These are phyloP conservation scores for Aegilops tauschii DNA, from an alignment of 176 grass and related monocot species.

Conservation along the genomic window DNA sequence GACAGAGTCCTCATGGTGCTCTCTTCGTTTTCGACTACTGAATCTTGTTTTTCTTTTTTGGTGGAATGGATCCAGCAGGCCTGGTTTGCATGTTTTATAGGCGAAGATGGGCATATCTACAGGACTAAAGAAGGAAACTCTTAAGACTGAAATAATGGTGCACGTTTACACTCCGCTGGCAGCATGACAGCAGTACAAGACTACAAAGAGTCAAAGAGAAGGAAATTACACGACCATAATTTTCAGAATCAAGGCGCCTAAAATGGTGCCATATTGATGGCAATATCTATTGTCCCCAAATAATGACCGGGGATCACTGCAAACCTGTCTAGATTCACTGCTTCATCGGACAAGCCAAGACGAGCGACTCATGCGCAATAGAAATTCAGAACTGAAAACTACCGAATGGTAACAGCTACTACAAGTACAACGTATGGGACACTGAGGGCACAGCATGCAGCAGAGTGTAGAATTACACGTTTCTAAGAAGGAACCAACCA, in stretches of 20 bases:
- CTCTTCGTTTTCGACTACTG: background rate
- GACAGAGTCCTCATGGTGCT: slow-evolving; percentile 12
- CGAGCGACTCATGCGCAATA: background rate
- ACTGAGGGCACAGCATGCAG: no score
- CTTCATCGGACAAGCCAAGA: background rate
- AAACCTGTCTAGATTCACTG: background rate
- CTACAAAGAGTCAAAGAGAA: background rate
- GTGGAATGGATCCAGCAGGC: background rate
- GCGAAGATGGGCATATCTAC: background rate
- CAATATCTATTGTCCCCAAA: background rate
- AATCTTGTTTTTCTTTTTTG: background rate
- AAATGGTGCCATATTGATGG: background rate
- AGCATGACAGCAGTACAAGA: background rate
- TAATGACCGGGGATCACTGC: background rate
- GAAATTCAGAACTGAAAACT: background rate
- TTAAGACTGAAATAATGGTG: background rate
- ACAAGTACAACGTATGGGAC: no score
- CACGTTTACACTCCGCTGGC: no score
- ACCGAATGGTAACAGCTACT: background rate
- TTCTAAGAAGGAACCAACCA: background rate
- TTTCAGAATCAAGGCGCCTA: background rate
- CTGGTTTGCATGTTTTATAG: no score
- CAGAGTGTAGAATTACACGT: background rate
- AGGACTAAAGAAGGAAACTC: background rate
- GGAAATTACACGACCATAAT: background rate